Evolutionary conservation across 176 grass and related monocot genomes (phyloP).

Genomic region (Musa acuminata): DNA sequence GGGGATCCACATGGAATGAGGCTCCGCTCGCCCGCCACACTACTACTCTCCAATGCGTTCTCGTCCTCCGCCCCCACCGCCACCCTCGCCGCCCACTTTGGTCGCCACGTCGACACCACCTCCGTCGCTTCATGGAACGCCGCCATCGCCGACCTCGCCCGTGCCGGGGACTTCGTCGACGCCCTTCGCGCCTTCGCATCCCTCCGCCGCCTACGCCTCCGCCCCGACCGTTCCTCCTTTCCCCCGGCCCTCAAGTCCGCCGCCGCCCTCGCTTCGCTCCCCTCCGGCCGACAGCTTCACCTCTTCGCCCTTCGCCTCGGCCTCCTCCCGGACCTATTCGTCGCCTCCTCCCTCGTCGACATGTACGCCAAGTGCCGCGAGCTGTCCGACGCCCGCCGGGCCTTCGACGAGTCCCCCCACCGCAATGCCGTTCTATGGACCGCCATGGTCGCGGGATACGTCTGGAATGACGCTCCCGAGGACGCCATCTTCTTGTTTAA

Average conservation of each 20-base stretch:
- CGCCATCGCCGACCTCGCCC: constrained; percentile 57
- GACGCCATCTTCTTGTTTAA: constrained; percentile 42
- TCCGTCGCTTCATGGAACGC: constrained; percentile 54
- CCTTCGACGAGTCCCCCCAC: constrained; percentile 55
- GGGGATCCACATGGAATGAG: constrained; percentile 5
- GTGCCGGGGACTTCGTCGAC: constrained; percentile 31
- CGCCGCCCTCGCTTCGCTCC: constrained; percentile 34
- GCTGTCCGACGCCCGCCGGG: constrained; percentile 51
- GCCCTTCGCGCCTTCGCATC: constrained; percentile 45
- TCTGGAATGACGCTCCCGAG: constrained; percentile 41
- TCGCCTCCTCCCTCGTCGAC: constrained; percentile 59
- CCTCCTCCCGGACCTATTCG: constrained; percentile 49
- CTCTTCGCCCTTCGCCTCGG: constrained; percentile 49
- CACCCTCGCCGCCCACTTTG: constrained; percentile 42
- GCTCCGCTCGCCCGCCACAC: not conserved
- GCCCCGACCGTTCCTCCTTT: constrained; percentile 26
- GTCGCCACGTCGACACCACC: constrained; percentile 40
- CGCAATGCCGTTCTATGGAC: constrained; percentile 57
- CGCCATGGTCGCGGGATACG: constrained; percentile 57
- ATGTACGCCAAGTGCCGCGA: constrained; percentile 66
- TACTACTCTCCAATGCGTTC: not conserved
- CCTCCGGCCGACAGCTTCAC: constrained; percentile 64
- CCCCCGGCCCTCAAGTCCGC: constrained; percentile 52
- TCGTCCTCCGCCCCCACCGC: not conserved
- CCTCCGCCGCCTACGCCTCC: constrained; percentile 28